Base-by-base conservation (phyloP, 2,329 filamentous ascomycete species). In the Fusarium duplospermum region DNA sequence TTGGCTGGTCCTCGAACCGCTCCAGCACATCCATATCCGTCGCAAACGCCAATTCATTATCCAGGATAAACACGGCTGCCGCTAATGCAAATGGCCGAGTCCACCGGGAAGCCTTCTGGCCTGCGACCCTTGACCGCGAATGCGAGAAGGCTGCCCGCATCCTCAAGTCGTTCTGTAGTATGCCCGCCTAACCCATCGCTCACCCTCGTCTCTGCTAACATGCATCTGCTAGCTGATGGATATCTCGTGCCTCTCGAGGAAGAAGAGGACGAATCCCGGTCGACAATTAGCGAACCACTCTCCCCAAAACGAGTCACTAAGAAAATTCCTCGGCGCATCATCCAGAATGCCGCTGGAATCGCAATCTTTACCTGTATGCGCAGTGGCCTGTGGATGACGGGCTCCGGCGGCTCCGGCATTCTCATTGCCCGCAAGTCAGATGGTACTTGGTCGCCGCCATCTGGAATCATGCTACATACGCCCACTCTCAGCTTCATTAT, bases 301-400 rank as follows among this genome's bases (percentile, higher is more conserved):
- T 86, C 86, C 60, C 87, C 86, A 63, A 85, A 73, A 86, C 89
- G 82, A 57, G 80, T 94, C 20, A 83, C 87, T 61, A 94, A 96
- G 83, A 96, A 95, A 84, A 98, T 98, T 31, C 96, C 96, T 0
- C 86, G 92, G 66, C 89, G 92, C 79, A 94, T 98, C 66, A 94
- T 98, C 76, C 91, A 93, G 80, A 94, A 96, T 83, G 95, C 95
- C 31, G 94, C 96, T 76, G 96, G 94, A 13, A 89, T 98, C 67
- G 95, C 94, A 64, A 94, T 98, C 76, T 98, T 98, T 85, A 98
- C 95, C 1, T 97, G 94, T 33, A 97, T 98, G 94, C 92, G 96
- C 69, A 96, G 94, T 16, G 96, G 96, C 14, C 86, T 98, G 35
- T 98, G 95, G 93, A 88, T 97, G 76, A 96, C 94, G 54, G 96